A percentile compares a stretch with the other conserved stretches of the same genome.
Evolutionary conservation across 345 rosid species (phyloP).

Genomic region (Linum usitatissimum): DNA sequence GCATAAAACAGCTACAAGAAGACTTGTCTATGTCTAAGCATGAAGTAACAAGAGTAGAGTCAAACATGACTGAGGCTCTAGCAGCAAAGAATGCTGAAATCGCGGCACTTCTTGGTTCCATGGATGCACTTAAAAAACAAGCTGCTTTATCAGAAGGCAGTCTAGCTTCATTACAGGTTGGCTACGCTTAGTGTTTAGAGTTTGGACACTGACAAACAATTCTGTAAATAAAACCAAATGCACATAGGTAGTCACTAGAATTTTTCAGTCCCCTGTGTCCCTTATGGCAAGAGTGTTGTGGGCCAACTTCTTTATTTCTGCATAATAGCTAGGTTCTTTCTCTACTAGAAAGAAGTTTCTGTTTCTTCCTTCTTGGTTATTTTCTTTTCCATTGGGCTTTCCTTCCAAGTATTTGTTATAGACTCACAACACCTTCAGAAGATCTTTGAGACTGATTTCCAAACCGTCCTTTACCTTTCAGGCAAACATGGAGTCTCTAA

Average conservation of each 20-base stretch:
- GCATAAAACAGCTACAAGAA: slow-evolving; percentile 69
- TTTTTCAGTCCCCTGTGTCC: not conserved
- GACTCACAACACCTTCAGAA: not conserved
- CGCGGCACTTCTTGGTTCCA: slow-evolving; percentile 60
- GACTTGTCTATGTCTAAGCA: slow-evolving; percentile 62
- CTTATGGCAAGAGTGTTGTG: not conserved
- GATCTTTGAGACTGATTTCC: not conserved
- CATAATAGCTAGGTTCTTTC: not conserved
- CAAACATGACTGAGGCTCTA: slow-evolving; percentile 77
- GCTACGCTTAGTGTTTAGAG: not conserved
- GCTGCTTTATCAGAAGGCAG: slow-evolving; percentile 80
- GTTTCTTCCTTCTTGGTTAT: not conserved
- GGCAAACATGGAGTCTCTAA: slow-evolving; percentile 90
- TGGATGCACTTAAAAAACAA: slow-evolving; percentile 76
- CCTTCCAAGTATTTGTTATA: not conserved
- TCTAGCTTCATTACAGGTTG: slow-evolving; percentile 85
- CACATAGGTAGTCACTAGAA: not conserved
- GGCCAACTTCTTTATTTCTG: not conserved
- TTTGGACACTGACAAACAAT: not conserved
- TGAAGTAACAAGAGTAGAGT: slow-evolving; percentile 75
- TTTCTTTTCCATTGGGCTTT: not conserved
- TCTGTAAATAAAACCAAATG: not conserved
- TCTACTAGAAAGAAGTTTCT: not conserved
- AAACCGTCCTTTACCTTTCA: slow-evolving; percentile 19
- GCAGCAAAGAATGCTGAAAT: slow-evolving; percentile 91